Conservation (phyloP, 352 stramenopile genomes). For the Pythium aristosporum region DNA sequence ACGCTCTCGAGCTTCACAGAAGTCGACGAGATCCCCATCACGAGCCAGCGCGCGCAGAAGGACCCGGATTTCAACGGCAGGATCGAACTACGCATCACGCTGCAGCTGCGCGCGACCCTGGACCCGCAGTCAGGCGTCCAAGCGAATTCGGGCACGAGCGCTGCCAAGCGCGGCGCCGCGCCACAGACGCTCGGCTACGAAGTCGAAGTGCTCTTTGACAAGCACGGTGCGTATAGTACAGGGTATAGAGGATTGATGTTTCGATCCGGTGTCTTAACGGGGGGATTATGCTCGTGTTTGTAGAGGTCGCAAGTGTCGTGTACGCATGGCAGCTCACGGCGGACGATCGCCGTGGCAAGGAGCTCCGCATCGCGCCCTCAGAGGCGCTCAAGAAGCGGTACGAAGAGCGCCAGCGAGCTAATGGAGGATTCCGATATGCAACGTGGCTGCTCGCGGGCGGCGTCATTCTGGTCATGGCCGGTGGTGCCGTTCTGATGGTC, state of each 20-base stretch:
- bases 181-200: conserved; percentile 32
- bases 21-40: conserved; percentile 32
- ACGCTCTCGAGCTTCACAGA: conserved; percentile 57
- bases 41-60: conserved; percentile 28
- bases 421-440: conserved; percentile 13
- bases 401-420: conserved; percentile 24
- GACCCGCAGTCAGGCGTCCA: conserved; percentile 15
- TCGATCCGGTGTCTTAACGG: too few species aligned
- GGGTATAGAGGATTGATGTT: too few species aligned
- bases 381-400: conserved; percentile 37
- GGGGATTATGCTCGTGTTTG: too few species aligned
- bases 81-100: conserved; percentile 42
- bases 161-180: conserved; percentile 22
- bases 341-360: conserved; percentile 31
- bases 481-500: conserved; percentile 35
- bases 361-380: conserved; percentile 47
- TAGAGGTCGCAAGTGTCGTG: conserved; percentile 56
- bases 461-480: conserved; percentile 44
- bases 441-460: conserved; percentile 50
- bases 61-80: conserved; percentile 26
- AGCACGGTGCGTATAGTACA: conserved; percentile 31
- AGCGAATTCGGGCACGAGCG: conserved; percentile 31
- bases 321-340: conserved; percentile 56
- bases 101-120: conserved; percentile 43
- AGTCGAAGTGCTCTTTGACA: conserved; percentile 29